Evolutionary conservation across 805 yeast genomes (phyloP), one percentile per base, ranked within the genome.

Genomic region (Osmozyma mogii): DNA sequence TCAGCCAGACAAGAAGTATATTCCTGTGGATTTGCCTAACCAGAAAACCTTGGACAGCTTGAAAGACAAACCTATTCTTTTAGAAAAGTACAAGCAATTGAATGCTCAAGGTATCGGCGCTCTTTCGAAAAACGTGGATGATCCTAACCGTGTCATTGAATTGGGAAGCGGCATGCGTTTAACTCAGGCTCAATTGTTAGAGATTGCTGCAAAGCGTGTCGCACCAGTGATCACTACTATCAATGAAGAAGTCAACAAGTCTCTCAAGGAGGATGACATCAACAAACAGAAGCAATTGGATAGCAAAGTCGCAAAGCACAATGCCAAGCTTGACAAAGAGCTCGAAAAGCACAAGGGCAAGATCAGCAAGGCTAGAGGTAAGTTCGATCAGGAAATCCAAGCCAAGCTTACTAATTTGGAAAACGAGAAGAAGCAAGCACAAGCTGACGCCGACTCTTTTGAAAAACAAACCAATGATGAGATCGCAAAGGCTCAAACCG

Each of bases 171-270:
- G 78, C 12, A 58, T 72, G 47, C 57, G 47, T 27, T 57, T 72
- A 58, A 66, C 78, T 26, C 75, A 72, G 41, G 66, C 65, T 31
- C 75, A 72, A 48, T 63, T 72, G 37, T 57, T 70, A 41, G 78
- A 61, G 29, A 66, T 72, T 44, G 78, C 78, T 14, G 67, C 69
- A 22, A 58, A 57, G 38, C 61, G 78, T 40, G 74, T 72, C 22
- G 69, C 71, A 19, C 79, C 79, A 4, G 66, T 72, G 22, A 54
- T 72, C 44, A 59, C 65, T 25, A 58, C 52, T 38, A 71, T 72
- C 45, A 68, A 71, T 44, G 68, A 62, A 17, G 66, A 68, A 36
- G 78, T 71, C 27, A 52, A 49, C 27, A 57, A 60, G 38, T 58
- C 68, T 18, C 48, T 65, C 37, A 37, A 56, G 32, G 68, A 58